phyloP scores from a whole-genome alignment of 192 early-diverging fungal genomes.

The Backusella psychrophila region DNA sequence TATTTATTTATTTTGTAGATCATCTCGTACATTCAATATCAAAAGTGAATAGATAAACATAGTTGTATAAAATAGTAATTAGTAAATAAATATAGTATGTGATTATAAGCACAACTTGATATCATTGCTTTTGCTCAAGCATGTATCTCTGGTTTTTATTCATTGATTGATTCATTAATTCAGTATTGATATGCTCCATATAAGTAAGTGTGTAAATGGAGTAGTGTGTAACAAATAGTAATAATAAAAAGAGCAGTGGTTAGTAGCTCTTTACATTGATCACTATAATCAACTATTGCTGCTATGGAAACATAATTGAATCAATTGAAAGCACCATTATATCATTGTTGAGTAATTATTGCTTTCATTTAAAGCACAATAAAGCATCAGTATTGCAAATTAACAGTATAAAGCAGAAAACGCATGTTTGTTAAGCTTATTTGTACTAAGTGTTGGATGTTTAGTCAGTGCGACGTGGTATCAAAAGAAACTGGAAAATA shows the following conservation, averaged over 20 bases:
- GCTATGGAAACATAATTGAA: not conserved
- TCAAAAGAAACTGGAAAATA: not conserved
- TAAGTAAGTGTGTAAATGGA: no score
- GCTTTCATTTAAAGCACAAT: not conserved
- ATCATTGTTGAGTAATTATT: not conserved
- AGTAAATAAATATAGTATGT: not conserved
- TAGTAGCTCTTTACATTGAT: not conserved
- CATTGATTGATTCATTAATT: no score
- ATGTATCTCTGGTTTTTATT: no score
- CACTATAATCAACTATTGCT: not conserved
- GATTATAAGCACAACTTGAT: not conserved
- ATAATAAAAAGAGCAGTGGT: not conserved
- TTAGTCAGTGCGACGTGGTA: constrained; percentile 3
- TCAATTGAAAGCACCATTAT: not conserved
- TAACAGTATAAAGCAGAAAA: not conserved
- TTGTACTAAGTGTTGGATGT: not conserved
- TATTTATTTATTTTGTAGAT: not conserved
- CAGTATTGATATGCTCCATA: no score
- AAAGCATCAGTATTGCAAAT: not conserved
- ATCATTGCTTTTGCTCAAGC: no score
- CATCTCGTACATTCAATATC: not conserved
- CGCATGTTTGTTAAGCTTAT: not conserved
- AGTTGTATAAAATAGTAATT: no score
- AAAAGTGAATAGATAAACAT: no score
- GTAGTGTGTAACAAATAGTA: not conserved